Percentiles rank a stretch among this genome's conserved stretches.
Evolutionary conservation across 495 filamentous ascomycete species (phyloP).

Genomic region (Achaetomiella virescens): DNA sequence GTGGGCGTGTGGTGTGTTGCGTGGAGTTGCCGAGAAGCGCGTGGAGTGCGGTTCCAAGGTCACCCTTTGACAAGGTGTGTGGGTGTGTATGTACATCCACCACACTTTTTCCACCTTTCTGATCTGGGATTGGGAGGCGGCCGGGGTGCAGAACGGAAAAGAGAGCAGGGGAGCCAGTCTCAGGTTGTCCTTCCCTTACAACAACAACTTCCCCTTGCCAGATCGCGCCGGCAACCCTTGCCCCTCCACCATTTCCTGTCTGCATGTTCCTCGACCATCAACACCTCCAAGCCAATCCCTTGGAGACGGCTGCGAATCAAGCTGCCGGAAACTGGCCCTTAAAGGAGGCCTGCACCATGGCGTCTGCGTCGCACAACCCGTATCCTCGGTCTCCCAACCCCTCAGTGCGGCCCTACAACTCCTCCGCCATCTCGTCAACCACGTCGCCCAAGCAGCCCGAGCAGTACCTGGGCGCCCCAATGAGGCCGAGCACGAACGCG

Average conservation of each 20-base stretch:
- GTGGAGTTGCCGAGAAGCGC: not conserved
- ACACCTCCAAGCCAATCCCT: slow-evolving; percentile 30
- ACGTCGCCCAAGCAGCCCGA: slow-evolving; percentile 45
- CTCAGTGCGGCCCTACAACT: slow-evolving; percentile 49
- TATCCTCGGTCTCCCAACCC: slow-evolving; percentile 50
- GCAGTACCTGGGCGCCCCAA: slow-evolving; percentile 41
- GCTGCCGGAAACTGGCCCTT: slow-evolving; percentile 23
- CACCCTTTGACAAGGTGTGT: not conserved
- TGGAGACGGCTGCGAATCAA: slow-evolving; percentile 34
- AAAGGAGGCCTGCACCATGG: slow-evolving; percentile 41
- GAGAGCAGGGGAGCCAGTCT: slow-evolving; percentile 8
- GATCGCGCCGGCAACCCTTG: slow-evolving; percentile 11
- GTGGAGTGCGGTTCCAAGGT: not conserved
- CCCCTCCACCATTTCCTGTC: slow-evolving; percentile 23
- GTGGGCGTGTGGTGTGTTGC: not conserved
- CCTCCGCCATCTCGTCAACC: slow-evolving; percentile 50
- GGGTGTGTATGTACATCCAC: not conserved
- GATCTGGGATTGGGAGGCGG: not conserved
- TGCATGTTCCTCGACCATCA: slow-evolving; percentile 44
- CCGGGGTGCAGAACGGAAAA: slow-evolving; percentile 8
- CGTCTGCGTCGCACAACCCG: slow-evolving; percentile 46
- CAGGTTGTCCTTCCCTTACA: slow-evolving; percentile 14
- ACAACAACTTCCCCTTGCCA: slow-evolving; percentile 17
- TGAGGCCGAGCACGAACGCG: slow-evolving; percentile 33
- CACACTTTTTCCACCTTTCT: not conserved